Base-by-base conservation (phyloP, 2,329 filamentous ascomycete genomes). In the Xenoacremonium recifei region DNA sequence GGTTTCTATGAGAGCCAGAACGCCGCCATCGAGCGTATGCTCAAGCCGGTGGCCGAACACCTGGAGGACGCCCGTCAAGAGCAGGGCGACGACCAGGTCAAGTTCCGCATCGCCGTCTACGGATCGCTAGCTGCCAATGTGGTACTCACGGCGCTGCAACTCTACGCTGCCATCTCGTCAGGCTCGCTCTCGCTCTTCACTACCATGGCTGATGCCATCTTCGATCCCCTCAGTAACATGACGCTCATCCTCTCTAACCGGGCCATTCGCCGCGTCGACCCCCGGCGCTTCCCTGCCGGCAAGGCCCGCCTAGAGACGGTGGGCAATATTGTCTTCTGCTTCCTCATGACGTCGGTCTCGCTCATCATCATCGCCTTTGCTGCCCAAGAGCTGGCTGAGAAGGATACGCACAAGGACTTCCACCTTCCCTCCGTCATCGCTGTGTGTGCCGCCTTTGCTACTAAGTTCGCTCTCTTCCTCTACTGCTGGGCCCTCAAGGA, bases 131-230 rank as follows among this genome's bases (percentile, higher is more conserved):
- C 70, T 1, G 92, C 91, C 45, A 97, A 97, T 58, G 65, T 96
- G 42, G 48, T 87, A 20, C 76, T 99, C 5, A 82, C 91, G 0
- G 75, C 76, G 4, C 75, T 99, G 15, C 93, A 99, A 67, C 72
- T 96, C 27, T 99, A 95, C 62, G 93, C 85, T 32, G 93, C 93
- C 47, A 79, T 89, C 34, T 81, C 87, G 0, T 96, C 91, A 0
- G 83, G 86, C 35, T 96, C 90, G n/a, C 78, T 97, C 25, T 96
- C 92, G 5, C 82, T 99, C 35, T 96, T 97, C 71, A 96, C 93
- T 13, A 99, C 92, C 49, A 95, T 95, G 87, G 92, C 91, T 13
- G 93, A 99, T 66, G 84, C 91, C 38, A 76, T 97, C 51, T 97
- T 97, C 68, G 93, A 97, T 61, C 93, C 90, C 7, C 62, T 95